Percentiles rank a stretch among this genome's conserved stretches.
Conservation (phyloP, 345 rosid species). For the Brassica rapa region DNA sequence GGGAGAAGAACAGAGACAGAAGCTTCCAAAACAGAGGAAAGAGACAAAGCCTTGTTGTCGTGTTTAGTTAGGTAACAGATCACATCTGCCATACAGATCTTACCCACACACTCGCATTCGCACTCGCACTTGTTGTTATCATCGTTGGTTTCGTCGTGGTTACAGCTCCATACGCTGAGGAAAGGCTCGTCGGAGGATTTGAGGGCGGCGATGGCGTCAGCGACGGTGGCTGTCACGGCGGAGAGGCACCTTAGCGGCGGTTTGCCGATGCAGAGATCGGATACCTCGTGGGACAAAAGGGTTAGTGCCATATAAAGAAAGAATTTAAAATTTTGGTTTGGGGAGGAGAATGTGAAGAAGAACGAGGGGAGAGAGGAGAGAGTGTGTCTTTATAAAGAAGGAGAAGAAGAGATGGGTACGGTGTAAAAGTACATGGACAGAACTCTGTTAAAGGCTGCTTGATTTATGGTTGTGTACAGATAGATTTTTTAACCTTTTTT, state of each 20-base stretch:
- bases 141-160: conserved; percentile 39
- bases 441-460: conserved; percentile 13
- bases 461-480: conserved; percentile 33
- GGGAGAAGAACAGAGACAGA: conserved; percentile 73
- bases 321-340: background rate
- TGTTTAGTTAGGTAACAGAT: conserved; percentile 70
- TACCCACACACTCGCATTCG: conserved; percentile 76
- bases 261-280: conserved; percentile 96
- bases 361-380: conserved; percentile 6
- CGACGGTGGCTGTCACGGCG: conserved; percentile 41
- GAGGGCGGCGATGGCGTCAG: conserved; percentile 60
- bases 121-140: conserved; percentile 41
- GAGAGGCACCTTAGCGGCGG: conserved; percentile 76
- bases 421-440: conserved; percentile 18
- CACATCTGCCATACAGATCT: conserved; percentile 86
- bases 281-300: conserved; percentile 38
- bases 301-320: conserved; percentile 29
- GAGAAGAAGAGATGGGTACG: conserved; percentile 33
- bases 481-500: conserved; percentile 5
- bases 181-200: conserved; percentile 59
- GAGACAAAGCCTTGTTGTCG: conserved; percentile 49
- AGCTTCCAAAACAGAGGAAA: conserved; percentile 53
- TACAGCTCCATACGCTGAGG: conserved; percentile 80
- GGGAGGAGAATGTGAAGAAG: conserved; percentile 5
- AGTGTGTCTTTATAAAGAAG: conserved; percentile 24